Percentiles rank a stretch among this genome's conserved stretches.
These are phyloP conservation scores for Exophiala xenobiotica DNA, from an alignment of 2,329 filamentous ascomycete species.

Conservation along the genomic window DNA sequence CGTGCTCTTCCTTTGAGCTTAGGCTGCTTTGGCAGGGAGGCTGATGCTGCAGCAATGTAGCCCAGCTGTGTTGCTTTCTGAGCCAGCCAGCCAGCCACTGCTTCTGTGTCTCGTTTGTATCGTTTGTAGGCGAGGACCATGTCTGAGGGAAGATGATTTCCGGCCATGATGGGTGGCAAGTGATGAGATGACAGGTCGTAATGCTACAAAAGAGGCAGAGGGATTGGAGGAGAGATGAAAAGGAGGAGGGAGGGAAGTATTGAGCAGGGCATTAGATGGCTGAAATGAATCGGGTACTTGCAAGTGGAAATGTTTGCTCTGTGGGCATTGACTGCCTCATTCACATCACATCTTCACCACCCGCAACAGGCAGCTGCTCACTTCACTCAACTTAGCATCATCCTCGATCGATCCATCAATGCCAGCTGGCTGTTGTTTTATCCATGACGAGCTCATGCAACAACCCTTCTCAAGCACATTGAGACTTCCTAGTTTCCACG, in stretches of 20 bases:
- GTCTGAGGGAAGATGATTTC: not conserved
- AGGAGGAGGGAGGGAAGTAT: not conserved
- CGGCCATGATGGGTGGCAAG: not conserved
- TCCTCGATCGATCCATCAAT: too few species aligned
- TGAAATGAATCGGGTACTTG: not conserved
- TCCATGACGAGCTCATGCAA: too few species aligned
- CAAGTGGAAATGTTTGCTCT: not conserved
- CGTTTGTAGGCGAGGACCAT: conserved; percentile 7
- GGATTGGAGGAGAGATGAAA: not conserved
- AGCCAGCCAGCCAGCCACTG: conserved; percentile 3
- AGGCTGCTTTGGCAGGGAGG: not conserved
- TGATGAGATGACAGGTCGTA: not conserved
- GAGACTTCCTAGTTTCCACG: too few species aligned
- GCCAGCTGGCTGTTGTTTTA: too few species aligned
- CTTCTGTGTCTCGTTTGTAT: conserved; percentile 11
- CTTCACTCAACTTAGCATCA: too few species aligned
- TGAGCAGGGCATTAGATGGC: not conserved
- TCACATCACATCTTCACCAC: too few species aligned
- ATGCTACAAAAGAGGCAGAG: not conserved
- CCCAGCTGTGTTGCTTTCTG: conserved; percentile 1
- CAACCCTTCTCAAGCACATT: too few species aligned
- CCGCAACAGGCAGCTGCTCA: not conserved
- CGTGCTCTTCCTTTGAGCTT: conserved; percentile 1
- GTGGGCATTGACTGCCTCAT: not conserved
- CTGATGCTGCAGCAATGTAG: not conserved